A percentile compares a stretch with the other conserved stretches of the same genome.
Conservation (phyloP, 768 basidiomycete species). For the Rhizopogon sp. region DNA sequence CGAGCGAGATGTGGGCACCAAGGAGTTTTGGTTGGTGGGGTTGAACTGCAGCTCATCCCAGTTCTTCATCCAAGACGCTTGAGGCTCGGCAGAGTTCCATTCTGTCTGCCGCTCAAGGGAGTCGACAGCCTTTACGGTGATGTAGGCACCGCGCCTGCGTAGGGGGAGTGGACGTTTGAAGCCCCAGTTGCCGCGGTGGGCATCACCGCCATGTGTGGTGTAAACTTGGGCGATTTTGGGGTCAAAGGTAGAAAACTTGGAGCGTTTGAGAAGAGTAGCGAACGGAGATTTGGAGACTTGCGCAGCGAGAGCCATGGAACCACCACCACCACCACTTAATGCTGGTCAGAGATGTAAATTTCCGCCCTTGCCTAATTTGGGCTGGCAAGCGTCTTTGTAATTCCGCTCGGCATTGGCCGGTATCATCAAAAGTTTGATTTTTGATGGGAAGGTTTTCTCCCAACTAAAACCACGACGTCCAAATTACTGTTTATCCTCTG, state of each 20-base stretch:
- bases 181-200: constrained; percentile 78
- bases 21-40: background rate
- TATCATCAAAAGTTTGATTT: constrained; percentile 23
- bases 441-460: constrained; percentile 8
- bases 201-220: constrained; percentile 61
- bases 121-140: constrained; percentile 67
- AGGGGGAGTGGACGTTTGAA: constrained; percentile 77
- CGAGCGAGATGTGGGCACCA: background rate
- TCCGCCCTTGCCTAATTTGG: background rate
- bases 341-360: constrained; percentile 1
- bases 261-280: constrained; percentile 69
- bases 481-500: constrained; percentile 76
- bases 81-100: constrained; percentile 63
- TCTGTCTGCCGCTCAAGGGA: constrained; percentile 71
- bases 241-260: constrained; percentile 79
- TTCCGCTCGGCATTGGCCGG: constrained; percentile 21
- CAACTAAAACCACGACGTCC: constrained; percentile 52
- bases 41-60: constrained; percentile 51
- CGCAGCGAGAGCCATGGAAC: constrained; percentile 12
- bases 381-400: background rate
- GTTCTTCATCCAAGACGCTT: constrained; percentile 63
- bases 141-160: constrained; percentile 55
- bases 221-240: constrained; percentile 76
- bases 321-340: background rate
- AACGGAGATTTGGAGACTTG: constrained; percentile 48